Evolutionary conservation across 2,329 filamentous ascomycete species (phyloP).

Genomic region (Clarireedia sp.): DNA sequence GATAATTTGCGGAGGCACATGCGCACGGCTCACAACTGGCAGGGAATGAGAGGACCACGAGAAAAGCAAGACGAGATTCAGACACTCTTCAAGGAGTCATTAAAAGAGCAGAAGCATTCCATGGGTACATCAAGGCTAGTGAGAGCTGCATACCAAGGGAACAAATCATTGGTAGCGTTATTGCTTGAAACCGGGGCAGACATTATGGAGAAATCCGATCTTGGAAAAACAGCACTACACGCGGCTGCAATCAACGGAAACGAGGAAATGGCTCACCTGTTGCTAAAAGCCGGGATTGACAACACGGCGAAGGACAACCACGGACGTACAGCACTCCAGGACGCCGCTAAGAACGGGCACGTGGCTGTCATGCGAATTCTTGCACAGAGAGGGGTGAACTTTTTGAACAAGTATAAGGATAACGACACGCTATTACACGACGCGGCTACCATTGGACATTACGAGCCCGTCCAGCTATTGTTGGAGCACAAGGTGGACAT

Average conservation of each 20-base stretch:
- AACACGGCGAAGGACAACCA: conserved; percentile 4
- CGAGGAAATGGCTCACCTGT: conserved; percentile 7
- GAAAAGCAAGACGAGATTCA: conserved; percentile 2
- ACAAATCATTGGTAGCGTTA: conserved; percentile 6
- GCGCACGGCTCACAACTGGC: conserved; percentile 7
- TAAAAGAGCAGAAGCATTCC: conserved; percentile 11
- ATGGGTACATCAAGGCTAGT: conserved; percentile 11
- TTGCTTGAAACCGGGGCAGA: conserved; percentile 12
- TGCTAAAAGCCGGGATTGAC: conserved; percentile 8
- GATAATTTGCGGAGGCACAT: conserved; percentile 18
- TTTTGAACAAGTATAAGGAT: conserved; percentile 1
- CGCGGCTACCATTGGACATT: background rate
- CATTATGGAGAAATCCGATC: conserved; percentile 10
- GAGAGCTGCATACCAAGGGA: conserved; percentile 12
- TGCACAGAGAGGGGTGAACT: background rate
- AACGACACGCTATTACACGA: conserved; percentile 8
- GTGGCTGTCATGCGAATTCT: conserved; percentile 5
- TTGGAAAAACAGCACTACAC: conserved; percentile 13
- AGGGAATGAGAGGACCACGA: conserved; percentile 3
- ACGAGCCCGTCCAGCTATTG: no score
- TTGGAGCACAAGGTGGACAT: no score
- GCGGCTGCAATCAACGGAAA: conserved; percentile 12
- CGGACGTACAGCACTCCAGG: conserved; percentile 11
- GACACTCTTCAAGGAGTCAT: conserved; percentile 8
- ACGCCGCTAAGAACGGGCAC: conserved; percentile 7